phyloP scores from a whole-genome alignment of 495 filamentous ascomycete genomes.

The Cetradonia linearis region DNA sequence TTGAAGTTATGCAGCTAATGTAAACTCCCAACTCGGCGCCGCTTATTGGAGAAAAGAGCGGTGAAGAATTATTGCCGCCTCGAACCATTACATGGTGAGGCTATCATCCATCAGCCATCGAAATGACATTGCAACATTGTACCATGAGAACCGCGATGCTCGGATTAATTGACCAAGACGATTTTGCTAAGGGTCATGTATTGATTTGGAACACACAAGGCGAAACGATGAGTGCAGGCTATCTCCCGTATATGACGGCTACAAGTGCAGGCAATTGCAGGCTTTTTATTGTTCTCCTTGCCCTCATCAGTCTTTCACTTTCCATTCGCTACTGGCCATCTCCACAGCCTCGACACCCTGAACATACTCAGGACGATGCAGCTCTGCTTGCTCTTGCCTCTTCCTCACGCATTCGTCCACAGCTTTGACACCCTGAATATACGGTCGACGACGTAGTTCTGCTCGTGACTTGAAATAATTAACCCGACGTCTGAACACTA shows the following conservation, averaged over 20 bases:
- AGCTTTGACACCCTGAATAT: slow-evolving; percentile 1
- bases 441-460: not conserved
- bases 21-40: slow-evolving; percentile 3
- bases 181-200: not conserved
- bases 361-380: not conserved
- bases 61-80: slow-evolving; percentile 7
- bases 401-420: not conserved
- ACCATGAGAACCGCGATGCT: too few species aligned
- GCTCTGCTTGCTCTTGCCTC: not conserved
- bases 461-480: not conserved
- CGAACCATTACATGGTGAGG: not conserved
- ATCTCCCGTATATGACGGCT: not conserved
- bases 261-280: not conserved
- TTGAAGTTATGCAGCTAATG: slow-evolving; percentile 14
- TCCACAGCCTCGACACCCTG: not conserved
- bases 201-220: not conserved
- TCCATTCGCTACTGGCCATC: not conserved
- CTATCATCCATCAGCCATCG: not conserved
- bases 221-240: not conserved
- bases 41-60: slow-evolving; percentile 17
- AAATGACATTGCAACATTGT: too few species aligned
- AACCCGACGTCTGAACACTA: not conserved
- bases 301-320: not conserved
- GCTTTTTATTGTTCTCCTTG: not conserved
- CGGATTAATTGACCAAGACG: too few species aligned